phyloP scores from a whole-genome alignment of 305 asterid genomes.

The Fraxinus baroniana region DNA sequence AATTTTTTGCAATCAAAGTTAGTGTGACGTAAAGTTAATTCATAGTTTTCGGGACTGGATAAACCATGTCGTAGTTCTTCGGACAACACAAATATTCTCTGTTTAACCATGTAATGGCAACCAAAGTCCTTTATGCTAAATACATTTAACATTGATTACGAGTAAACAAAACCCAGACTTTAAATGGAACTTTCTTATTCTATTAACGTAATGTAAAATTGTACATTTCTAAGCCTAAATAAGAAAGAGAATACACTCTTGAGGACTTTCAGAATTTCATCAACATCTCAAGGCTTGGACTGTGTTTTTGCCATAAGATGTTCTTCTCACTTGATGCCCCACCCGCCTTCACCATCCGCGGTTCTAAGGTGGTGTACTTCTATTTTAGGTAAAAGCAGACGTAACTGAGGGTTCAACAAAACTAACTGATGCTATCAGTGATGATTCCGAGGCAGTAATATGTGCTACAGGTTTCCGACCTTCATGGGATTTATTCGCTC shows the following conservation, averaged over 20 bases:
- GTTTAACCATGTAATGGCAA: neutral
- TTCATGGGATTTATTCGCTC: conserved; percentile 77
- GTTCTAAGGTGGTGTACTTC: neutral
- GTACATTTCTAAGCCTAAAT: neutral
- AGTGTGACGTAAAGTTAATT: neutral
- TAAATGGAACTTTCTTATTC: neutral
- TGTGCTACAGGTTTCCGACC: conserved; percentile 90
- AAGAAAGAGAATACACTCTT: neutral
- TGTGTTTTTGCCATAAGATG: neutral
- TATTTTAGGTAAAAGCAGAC: conserved; percentile 79
- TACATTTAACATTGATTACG: neutral
- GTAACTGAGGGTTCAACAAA: conserved; percentile 81
- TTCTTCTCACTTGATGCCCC: neutral
- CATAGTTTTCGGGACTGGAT: neutral
- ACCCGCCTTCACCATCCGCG: neutral
- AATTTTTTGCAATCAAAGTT: neutral
- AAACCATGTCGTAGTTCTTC: neutral
- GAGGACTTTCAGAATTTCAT: neutral
- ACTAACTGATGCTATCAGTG: conserved; percentile 78
- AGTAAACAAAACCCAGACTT: neutral
- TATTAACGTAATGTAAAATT: neutral
- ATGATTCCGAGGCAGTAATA: conserved; percentile 89
- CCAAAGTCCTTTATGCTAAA: neutral
- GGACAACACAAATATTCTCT: neutral
- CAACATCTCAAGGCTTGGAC: neutral